Evolutionary conservation across 2,329 filamentous ascomycete genomes (phyloP), one percentile per base, ranked within the genome.

Genomic region (Fusarium foetens): DNA sequence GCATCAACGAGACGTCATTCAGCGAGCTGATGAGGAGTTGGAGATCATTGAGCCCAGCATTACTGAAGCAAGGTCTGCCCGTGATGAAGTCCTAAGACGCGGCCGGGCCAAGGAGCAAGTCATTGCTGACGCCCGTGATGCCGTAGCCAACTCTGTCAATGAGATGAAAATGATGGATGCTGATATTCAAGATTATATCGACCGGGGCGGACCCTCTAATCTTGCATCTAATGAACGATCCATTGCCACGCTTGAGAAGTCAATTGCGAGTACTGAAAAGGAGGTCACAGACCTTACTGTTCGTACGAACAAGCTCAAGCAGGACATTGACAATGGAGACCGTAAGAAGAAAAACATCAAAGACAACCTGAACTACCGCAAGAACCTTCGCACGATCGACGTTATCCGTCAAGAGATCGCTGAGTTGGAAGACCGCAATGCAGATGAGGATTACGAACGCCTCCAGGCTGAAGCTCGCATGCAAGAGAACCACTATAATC

Each of bases 341-440:
- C 90, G 91, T 65, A 95, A 91, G 62, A 95, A 94, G 83, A 92
- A 93, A 76, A 94, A 93, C 71, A 97, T 99, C 75, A 87, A 86
- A 27, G 94, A 98, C 79, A 99, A 99, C 76, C 84, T 98, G 57
- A 91, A 91, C 70, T 97, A 94, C 80, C 93, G 96, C 64, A 92
- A 92, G 78, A 92, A 93, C 68, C 86, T 90, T 62, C 88, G 90
- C 60, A 87, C 91, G 41, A 86, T 98, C 4, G 87, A 93, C 45
- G 84, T 84, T 8, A 87, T 98, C 11, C 84, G 89, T 60, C 80
- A 81, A 23, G 93, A 96, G 67, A 95, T 99, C 70, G 81, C 84
- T 43, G 88, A 93, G 66, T 87, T 99, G 10, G 91, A 95, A 80
- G 86, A 88, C 16, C 91, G 94, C 70, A 93, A 96, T 78, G 94